Percentiles rank a stretch among this genome's conserved stretches.
Evolutionary conservation across 208 protist species (phyloP).

Genomic region (Leishmania aethiopica): DNA sequence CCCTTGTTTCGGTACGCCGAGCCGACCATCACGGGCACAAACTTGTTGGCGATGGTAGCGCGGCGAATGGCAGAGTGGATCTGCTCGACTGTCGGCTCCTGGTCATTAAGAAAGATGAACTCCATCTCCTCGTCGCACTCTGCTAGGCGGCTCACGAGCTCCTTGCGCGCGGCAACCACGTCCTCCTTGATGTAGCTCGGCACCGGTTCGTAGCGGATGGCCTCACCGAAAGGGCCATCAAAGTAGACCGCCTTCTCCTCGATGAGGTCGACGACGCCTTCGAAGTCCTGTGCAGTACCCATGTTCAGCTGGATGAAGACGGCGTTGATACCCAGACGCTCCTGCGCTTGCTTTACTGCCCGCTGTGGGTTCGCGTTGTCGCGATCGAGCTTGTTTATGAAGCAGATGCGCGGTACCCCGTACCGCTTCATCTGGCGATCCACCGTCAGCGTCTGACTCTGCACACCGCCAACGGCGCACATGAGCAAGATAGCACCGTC

Average conservation of each 20-base stretch:
- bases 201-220: conserved; percentile 75
- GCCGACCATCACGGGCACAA: conserved; percentile 97
- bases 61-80: conserved; percentile 94
- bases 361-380: conserved; percentile 92
- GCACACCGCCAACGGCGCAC: conserved; percentile 96
- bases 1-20: conserved; percentile 99
- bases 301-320: conserved; percentile 98
- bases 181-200: conserved; percentile 88
- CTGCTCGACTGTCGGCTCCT: conserved; percentile 86
- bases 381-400: conserved; percentile 99
- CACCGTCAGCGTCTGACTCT: conserved; percentile 99
- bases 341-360: conserved; percentile 77
- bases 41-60: conserved; percentile 93
- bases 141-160: conserved; percentile 94
- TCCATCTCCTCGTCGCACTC: conserved; percentile 96
- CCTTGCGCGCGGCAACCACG: conserved; percentile 68
- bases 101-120: conserved; percentile 94
- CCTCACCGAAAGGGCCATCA: conserved; percentile 93
- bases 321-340: conserved; percentile 96
- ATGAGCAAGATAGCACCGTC: conserved; percentile 98
- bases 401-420: conserved; percentile 97
- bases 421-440: conserved; percentile 99
- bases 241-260: conserved; percentile 91
- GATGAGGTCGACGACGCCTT: conserved; percentile 98
- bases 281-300: conserved; percentile 94